Evolutionary conservation across 352 stramenopile genomes (phyloP).

Genomic region (Pythium sp.): DNA sequence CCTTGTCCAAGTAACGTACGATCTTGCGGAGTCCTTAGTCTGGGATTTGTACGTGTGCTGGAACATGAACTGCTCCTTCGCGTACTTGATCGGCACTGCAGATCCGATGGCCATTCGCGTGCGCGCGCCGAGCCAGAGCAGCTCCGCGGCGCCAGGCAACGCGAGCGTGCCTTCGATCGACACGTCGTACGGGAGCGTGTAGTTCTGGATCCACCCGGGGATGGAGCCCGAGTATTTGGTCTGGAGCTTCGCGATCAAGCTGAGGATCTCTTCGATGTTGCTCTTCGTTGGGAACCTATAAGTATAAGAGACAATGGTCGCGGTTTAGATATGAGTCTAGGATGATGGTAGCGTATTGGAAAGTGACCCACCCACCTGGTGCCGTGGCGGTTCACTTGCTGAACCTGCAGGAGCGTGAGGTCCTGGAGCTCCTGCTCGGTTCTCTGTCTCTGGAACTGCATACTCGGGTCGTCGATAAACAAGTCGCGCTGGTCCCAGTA

Average conservation of each 20-base stretch:
- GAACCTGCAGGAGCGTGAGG: slow-evolving; percentile 29
- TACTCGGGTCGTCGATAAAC: neutral
- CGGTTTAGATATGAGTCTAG: neutral
- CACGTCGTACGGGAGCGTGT: slow-evolving; percentile 59
- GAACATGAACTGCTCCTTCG: slow-evolving; percentile 35
- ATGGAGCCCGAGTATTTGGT: slow-evolving; percentile 34
- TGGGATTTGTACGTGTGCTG: slow-evolving; percentile 60
- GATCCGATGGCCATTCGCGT: slow-evolving; percentile 21
- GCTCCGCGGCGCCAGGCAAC: slow-evolving; percentile 30
- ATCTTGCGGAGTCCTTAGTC: slow-evolving; percentile 53
- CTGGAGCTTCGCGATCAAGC: slow-evolving; percentile 40
- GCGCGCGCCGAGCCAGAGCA: slow-evolving; percentile 38
- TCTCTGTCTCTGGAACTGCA: neutral
- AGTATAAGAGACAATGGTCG: neutral
- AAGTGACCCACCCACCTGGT: slow-evolving; percentile 28
- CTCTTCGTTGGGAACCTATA: slow-evolving; percentile 48
- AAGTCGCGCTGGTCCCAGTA: slow-evolving; percentile 10
- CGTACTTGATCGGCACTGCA: slow-evolving; percentile 22
- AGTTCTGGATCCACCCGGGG: slow-evolving; percentile 50
- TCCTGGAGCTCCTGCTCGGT: neutral
- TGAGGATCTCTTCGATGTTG: slow-evolving; percentile 44
- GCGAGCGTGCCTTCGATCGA: slow-evolving; percentile 39
- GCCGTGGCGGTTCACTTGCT: slow-evolving; percentile 53
- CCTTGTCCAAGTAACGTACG: slow-evolving; percentile 27
- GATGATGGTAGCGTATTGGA: neutral